Evolutionary conservation across 768 basidiomycete species (phyloP), one percentile per base, ranked within the genome.

Genomic region (Kwoniella europaea): DNA sequence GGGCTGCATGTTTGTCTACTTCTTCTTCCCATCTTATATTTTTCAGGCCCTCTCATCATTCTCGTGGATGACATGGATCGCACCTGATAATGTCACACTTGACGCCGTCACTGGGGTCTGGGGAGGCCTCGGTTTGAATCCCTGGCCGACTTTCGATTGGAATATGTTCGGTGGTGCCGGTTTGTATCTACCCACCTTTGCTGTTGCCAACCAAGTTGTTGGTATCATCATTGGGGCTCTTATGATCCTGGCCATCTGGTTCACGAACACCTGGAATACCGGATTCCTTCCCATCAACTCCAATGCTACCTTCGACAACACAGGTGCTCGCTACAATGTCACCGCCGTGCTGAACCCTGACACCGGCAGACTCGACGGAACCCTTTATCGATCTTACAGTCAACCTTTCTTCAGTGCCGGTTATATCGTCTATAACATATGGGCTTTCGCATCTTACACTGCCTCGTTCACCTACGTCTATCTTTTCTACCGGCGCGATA

Each of bases 251-350:
- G 71, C 35, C 2, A n/a, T 74, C 10, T 73, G 68, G 56, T 77
- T 60, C 66, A 66, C 64, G 52, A 80, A 80, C 70, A 56, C 73
- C 35, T 81, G 66, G 58, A 70, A 79, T 63, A 77, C 78, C 16
- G 76, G 71, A 20, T 79, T 85, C 83, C 42, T 86, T 80, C 71
- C 85, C 52, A 61, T 86, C 87, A n/a, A 79, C 65, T 76, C 73
- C 69, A 64, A 82, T 29, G 74, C 63, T 13, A 75, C 72, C 50
- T 87, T 80, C 63, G 86, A 87, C 74, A 86, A 86, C 66, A 84
- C 83, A 1, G 88, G 87, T 67, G 86, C 85, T 24, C 82, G 85
- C 0, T 90, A 88, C 79, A 83, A 88, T 69, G 84, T 88, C 50
- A 72, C 77, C 10, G 80, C 83, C 22, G 86, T 89, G 24, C 76